Evolutionary conservation across 345 rosid genomes (phyloP), one percentile per base, ranked within the genome.

Genomic region (Microthlaspi erraticum): DNA sequence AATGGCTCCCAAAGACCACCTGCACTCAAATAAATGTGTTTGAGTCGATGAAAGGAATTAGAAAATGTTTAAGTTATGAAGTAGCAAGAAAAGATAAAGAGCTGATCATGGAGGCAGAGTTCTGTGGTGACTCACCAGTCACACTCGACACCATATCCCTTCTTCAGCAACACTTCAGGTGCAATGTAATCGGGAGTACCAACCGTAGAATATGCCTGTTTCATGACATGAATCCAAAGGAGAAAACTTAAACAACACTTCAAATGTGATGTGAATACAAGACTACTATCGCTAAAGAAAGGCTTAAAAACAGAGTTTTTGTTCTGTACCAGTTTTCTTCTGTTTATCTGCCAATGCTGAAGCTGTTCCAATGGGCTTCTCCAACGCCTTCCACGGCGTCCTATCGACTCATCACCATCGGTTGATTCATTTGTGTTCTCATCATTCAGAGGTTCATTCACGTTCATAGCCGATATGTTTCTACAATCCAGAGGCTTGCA

Each of bases 111-210:
- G 8, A 45, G 23, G 42, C 32, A 44, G 7, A 51, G 26, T 38
- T 61, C 11, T 18, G 34, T 11, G 11, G 16, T 66, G 33, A 81
- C 93, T 68, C 46, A 93, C 97, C 98, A 90, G 79, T 93, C 97
- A 71, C 96, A 93, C 77, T 93, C 98, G 80, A 84, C 77, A 64
- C 97, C 92, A 45, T 92, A 92, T 85, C 96, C 98, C 86, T 88
- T 90, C 90, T 90, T 92, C 70, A 88, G 77, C 76, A 93, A 76
- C 54, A 88, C 97, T 81, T 93, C 98, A 26, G 98, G 96, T 66
- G 98, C 98, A 80, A 93, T 93, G 82, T 90, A 93, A 86, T 93
- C 97, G 10, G 97, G 97, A 13, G 98, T 90, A 66, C 97, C 98
- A 69, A 93, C 98, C 13, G 96, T 88, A 17, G 98, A 90, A 75